Percentiles rank a stretch among this genome's conserved stretches.
phyloP scores from a whole-genome alignment of 495 filamentous ascomycete species.

The Daldinia vernicosa region DNA sequence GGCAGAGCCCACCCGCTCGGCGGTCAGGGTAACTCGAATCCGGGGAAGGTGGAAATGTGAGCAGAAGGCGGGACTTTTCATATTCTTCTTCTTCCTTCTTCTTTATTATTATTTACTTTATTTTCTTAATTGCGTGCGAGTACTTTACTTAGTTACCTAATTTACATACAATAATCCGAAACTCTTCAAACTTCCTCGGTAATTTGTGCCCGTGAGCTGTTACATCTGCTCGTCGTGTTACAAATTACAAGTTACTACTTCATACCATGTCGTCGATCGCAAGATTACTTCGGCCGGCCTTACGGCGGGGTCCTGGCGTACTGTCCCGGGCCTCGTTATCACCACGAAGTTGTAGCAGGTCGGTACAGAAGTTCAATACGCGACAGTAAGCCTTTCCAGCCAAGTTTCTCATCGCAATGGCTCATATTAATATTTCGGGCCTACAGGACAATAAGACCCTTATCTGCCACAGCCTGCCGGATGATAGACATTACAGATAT shows the following conservation, averaged over 20 bases:
- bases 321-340: conserved; percentile 56
- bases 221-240: neutral
- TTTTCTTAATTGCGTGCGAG: neutral
- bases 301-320: conserved; percentile 61
- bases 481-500: conserved; percentile 72
- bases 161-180: neutral
- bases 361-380: conserved; percentile 45
- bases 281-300: conserved; percentile 72
- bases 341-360: conserved; percentile 53
- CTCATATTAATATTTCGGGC: conserved; percentile 16
- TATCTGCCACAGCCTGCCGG: conserved; percentile 74
- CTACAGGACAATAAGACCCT: conserved; percentile 57
- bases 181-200: neutral
- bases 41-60: conserved; percentile 27
- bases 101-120: neutral
- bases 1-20: conserved; percentile 44
- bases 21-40: conserved; percentile 22
- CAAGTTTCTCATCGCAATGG: conserved; percentile 7
- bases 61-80: neutral
- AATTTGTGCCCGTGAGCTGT: neutral
- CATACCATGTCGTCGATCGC: conserved; percentile 73
- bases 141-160: neutral
- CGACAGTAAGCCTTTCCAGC: conserved; percentile 53
- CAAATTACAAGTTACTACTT: conserved; percentile 7
- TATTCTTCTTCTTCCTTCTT: neutral